Evolutionary conservation across 164 flowering plant genomes (phyloP), one percentile per base, ranked within the genome.

Genomic region (Houttuynia cordata): DNA sequence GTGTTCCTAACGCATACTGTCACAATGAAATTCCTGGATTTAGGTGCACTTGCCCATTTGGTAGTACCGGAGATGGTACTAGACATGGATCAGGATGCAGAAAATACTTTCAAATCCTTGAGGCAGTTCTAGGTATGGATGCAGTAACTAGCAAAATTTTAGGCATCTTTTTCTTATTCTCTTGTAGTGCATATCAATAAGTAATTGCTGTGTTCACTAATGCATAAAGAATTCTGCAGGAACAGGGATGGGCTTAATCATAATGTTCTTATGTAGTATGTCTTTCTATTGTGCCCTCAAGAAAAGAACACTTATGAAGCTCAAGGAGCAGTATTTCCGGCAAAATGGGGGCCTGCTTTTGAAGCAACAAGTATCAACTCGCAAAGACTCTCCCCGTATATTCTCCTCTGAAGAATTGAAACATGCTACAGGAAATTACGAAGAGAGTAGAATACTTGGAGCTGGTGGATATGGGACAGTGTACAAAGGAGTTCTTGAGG

Each of bases 311-410:
- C 64, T 67, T 1, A 61, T 71, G 39, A 69, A 66, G 56, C 79
- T 75, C 8, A 74, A 70, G 61, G 70, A 74, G 68, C 67, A 73
- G 37, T 79, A 58, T 58, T 80, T 82, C 51, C 51, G 53, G 14
- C 72, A 70, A 58, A 82, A 83, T 63, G 87, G 82, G 1, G 84
- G 87, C 5, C 21, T 74, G 3, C 15, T 75, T 45, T 52, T 83
- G 30, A 66, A 70, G 21, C 77, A 70, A 21, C 68, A 72, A 61
- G 63, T 76, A 3, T 62, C 78, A 0, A 62, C 7, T 13, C 66
- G 57, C 1, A 76, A 72, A 14, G 70, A 67, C 7, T 66, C 60
- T 42, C 59, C 73, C 9, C 71, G 73, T 61, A 78, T 77, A 8
- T 80, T 75, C 64, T 73, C 78, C 0, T 70, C 49, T 1, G 76